These are phyloP conservation scores for Sporothrix dimorphospora DNA, from an alignment of 2,329 filamentous ascomycete species.

Conservation along the genomic window DNA sequence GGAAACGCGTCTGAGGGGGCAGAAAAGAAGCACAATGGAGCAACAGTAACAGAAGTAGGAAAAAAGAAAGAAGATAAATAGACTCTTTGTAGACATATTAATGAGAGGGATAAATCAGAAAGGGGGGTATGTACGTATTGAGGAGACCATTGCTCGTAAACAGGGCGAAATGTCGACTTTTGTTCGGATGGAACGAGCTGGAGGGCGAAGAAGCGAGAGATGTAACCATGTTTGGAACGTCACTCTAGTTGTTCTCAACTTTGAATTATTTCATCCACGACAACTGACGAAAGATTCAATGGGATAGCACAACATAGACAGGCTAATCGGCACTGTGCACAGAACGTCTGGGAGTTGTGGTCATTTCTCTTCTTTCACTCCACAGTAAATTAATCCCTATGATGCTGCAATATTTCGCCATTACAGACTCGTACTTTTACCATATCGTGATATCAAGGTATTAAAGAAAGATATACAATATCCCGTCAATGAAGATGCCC, in stretches of 20 bases:
- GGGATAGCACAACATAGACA: not conserved
- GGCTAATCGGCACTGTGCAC: not conserved
- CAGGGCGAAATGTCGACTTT: not conserved
- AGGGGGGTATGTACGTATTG: not conserved
- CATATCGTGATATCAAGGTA: too few relatives aligned
- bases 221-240: not conserved
- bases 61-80: not conserved
- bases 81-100: not conserved
- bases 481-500: too few relatives aligned
- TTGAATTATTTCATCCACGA: not conserved
- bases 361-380: too few relatives aligned
- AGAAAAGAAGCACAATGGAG: not conserved
- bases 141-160: not conserved
- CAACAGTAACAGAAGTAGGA: not conserved
- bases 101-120: not conserved
- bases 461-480: too few relatives aligned
- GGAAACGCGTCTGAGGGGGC: too few relatives aligned
- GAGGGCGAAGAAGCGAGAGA: too few relatives aligned
- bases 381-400: too few relatives aligned
- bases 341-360: too few relatives aligned
- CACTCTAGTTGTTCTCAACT: not conserved
- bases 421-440: too few relatives aligned
- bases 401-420: too few relatives aligned
- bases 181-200: too few relatives aligned
- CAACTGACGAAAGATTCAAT: not conserved